These are phyloP conservation scores for Gryganskiella cystojenkinii DNA, from an alignment of 192 early-diverging fungal species.

Conservation along the genomic window DNA sequence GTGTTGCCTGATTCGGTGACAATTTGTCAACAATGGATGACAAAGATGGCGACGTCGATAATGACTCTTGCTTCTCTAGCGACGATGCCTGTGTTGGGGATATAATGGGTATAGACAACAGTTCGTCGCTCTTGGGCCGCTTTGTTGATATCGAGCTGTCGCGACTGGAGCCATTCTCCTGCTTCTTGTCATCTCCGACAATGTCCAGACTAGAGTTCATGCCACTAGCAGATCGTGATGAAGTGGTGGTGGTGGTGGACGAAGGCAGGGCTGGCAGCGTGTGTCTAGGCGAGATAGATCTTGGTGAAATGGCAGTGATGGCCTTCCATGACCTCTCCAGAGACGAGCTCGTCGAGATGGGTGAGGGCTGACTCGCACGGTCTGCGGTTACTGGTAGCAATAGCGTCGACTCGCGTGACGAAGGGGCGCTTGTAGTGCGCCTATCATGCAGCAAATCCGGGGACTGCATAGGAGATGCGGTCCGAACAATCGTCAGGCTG, in stretches of 20 bases:
- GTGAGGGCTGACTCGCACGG: slow-evolving; percentile 5
- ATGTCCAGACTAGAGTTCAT: too few species aligned
- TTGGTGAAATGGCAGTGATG: slow-evolving; percentile 12
- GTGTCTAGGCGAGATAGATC: slow-evolving; percentile 11
- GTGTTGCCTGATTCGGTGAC: slow-evolving; percentile 20
- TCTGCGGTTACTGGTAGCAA: background rate
- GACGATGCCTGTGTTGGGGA: background rate
- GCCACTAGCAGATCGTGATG: background rate
- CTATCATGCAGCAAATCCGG: background rate
- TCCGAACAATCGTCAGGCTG: too few species aligned
- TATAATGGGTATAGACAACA: too few species aligned
- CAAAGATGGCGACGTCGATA: background rate
- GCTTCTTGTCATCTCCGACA: too few species aligned
- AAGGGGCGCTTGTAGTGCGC: background rate
- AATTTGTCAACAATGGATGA: background rate
- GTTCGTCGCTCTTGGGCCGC: background rate
- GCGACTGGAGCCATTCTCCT: too few species aligned
- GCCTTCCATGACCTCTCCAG: slow-evolving; percentile 16
- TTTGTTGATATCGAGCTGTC: background rate
- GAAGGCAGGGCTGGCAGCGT: background rate
- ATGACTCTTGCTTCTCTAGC: background rate
- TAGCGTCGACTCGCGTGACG: background rate
- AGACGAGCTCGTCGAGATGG: slow-evolving; percentile 7
- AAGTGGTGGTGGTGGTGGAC: background rate
- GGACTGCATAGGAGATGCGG: too few species aligned